Evolutionary conservation across 1,139 yeast genomes (phyloP), one percentile per base, ranked within the genome.

Genomic region (Candida albicans): DNA sequence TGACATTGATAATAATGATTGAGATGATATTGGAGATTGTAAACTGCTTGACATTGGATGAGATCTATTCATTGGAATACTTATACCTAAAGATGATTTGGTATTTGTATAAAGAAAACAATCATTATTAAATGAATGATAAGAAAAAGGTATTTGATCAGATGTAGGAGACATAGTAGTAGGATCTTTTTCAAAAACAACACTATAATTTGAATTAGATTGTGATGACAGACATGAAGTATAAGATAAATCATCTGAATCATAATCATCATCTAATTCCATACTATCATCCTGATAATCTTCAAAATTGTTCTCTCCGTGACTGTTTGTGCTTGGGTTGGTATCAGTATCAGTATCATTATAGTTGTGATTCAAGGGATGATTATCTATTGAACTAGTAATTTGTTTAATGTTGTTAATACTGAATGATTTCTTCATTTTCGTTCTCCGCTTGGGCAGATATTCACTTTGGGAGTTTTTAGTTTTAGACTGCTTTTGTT

Each of bases 61-160:
- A 27, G 29, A 27, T 29, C 14, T 29, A n/a, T 37, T 35, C 13
- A 33, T 32, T 8, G 46, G 45, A 10, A 39, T 42, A 25, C 40
- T 42, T 11, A 42, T 42, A 3, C 35, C 29, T 7, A 40, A 33
- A 6, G 41, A 25, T 1, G 44, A 37, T 33, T 36, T 39, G 9
- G 43, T 35, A 10, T 40, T 35, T 12, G 31, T 8, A 32, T 43
- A 43, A 22, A 37, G 32, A 32, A 31, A 39, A 8, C 33, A 43
- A 25, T 43, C 46, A 24, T 43, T 43, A 30, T 39, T 40, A 34
- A 43, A 43, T 32, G 40, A 36, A 35, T 43, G 43, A 27, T 37
- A 35, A 8, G 43, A 40, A 31, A 35, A 43, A 12, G 9, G n/a
- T 10, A n/a, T n/a, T 4, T 29, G 32, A n/a, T 29, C 11, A 7